Evolutionary conservation across 1,284 basidiomycete genomes (phyloP).

Genomic region (Microbotryum intermedium): DNA sequence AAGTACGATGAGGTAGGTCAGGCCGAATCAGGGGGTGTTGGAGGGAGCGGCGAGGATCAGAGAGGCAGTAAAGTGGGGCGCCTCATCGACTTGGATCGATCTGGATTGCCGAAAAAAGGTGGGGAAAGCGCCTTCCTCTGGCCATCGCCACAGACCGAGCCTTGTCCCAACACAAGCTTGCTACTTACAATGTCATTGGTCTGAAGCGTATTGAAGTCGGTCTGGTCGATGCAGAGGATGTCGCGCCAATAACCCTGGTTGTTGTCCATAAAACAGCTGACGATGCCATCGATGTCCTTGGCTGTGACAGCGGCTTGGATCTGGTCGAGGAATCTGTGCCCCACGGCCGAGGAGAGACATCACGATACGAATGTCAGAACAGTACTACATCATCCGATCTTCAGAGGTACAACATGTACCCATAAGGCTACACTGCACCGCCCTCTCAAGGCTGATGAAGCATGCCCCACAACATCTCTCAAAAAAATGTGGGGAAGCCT

Average conservation of each 20-base stretch:
- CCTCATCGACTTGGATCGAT: neutral
- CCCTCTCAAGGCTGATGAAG: too few relatives aligned
- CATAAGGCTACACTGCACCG: too few relatives aligned
- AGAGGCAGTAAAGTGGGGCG: too few relatives aligned
- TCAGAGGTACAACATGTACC: too few relatives aligned
- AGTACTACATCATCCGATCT: too few relatives aligned
- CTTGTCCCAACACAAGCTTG: neutral
- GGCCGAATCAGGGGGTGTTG: neutral
- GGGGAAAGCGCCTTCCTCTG: neutral
- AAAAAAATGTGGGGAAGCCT: too few relatives aligned
- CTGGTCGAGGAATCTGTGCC: conserved; percentile 45
- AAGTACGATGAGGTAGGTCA: too few relatives aligned
- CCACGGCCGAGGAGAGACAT: conserved; percentile 33
- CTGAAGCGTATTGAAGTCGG: conserved; percentile 31
- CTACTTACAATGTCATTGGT: conserved; percentile 8
- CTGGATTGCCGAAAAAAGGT: too few relatives aligned
- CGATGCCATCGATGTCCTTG: conserved; percentile 37
- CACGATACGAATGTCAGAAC: too few relatives aligned
- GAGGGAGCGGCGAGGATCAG: too few relatives aligned
- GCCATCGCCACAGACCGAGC: neutral
- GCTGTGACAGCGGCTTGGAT: conserved; percentile 42
- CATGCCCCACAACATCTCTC: too few relatives aligned
- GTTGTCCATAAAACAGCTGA: conserved; percentile 24
- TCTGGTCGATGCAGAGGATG: conserved; percentile 26
- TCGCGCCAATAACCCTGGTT: conserved; percentile 31